These are phyloP conservation scores for Eremomyces bilateralis DNA, from an alignment of 495 filamentous ascomycete species.

Conservation along the genomic window DNA sequence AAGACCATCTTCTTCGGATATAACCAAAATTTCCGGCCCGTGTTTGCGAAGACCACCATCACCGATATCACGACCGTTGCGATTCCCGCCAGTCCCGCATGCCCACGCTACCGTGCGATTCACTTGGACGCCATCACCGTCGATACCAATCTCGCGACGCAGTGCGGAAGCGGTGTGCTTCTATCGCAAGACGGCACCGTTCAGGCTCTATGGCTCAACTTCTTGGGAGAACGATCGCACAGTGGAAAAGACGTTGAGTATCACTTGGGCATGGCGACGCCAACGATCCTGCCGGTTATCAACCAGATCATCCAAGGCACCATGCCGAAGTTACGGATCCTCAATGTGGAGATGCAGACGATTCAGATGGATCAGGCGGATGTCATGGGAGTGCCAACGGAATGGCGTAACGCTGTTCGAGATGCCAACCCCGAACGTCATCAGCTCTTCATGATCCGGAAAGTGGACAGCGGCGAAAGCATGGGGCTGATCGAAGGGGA, in stretches of 20 bases:
- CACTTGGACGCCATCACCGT: conserved; percentile 97
- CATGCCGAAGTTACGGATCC: conserved; percentile 60
- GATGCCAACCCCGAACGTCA: conserved; percentile 72
- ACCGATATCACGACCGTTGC: conserved; percentile 96
- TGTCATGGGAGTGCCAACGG: conserved; percentile 86
- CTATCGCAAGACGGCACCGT: conserved; percentile 78
- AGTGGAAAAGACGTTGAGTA: conserved; percentile 87
- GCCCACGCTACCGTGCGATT: conserved; percentile 85
- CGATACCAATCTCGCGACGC: conserved; percentile 70
- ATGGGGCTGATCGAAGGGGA: conserved; percentile 66
- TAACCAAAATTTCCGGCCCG: conserved; percentile 84
- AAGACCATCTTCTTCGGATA: conserved; percentile 91
- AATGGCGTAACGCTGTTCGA: conserved; percentile 82
- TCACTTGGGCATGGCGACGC: conserved; percentile 80
- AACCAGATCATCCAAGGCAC: conserved; percentile 61
- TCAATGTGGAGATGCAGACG: conserved; percentile 83
- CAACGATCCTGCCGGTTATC: conserved; percentile 65
- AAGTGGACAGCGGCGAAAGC: conserved; percentile 52
- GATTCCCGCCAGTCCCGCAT: conserved; percentile 75
- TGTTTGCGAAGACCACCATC: conserved; percentile 82
- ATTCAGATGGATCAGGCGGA: conserved; percentile 96
- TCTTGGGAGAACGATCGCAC: conserved; percentile 69
- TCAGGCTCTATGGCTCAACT: conserved; percentile 88
- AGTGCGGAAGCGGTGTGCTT: conserved; percentile 89
- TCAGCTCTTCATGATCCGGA: conserved; percentile 96